Base-by-base conservation (phyloP, 2,329 filamentous ascomycete species). In the Ascochyta fabae region DNA sequence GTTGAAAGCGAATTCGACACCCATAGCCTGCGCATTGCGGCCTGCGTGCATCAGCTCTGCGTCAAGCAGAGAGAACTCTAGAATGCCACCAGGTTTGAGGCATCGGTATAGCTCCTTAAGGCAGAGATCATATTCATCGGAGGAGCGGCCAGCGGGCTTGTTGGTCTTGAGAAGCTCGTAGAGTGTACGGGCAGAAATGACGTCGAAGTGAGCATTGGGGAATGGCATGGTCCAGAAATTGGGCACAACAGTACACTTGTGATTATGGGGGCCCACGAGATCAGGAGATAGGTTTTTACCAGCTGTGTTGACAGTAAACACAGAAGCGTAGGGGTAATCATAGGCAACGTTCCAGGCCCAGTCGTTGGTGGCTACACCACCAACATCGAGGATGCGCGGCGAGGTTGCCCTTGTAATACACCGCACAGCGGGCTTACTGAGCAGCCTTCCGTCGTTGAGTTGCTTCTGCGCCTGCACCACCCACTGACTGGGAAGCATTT, bases 271-370 rank as follows among this genome's bases (percentile, higher is more conserved):
- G 2, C 92, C 93, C 34, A 86, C 84, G 61, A 89, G 83, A 8
- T 86, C 78, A 22, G 69, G 64, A 7, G 76, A 77, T 34, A 75
- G 70, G 48, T 76, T 73, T 58, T 70, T 62, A 53, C 71, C 73
- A 15, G 66, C 65, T 61, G 88, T 91, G 34, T 89, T 90, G 50
- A 94, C 91, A 0, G 94, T 97, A 79, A 93, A 96, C 49, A 97
- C 86, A 73, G 91, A 92, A 53, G 90, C 85, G 72, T 91, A 88
- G 16, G 91, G 91, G 75, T 93, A 95, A 73, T 94, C 89, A 44
- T 90, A 83, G 0, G 95, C 92, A 54, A 92, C 90, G 71, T 95
- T 88, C 95, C 95, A 99, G 22, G 91, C 94, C 95, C 95, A 99
- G 75, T 96, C 92, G 71, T 92, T 94, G 13, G 90, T 86, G 0